Conservation (phyloP, 2,329 filamentous ascomycete genomes). For the Fusarium drepaniforme region DNA sequence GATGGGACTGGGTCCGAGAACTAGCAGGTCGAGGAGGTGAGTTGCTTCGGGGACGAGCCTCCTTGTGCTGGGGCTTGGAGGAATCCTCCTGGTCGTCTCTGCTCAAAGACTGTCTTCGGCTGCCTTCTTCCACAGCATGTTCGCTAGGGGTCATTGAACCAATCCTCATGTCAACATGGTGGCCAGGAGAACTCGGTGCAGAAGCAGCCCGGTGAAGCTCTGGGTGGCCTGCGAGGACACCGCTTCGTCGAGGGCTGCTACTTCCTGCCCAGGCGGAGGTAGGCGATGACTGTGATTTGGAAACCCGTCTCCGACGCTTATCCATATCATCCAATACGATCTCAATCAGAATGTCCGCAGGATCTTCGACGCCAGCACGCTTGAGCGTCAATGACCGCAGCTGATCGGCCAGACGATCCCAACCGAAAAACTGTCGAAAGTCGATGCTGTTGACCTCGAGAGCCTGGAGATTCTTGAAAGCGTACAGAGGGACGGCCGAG, state of each 20-base stretch:
- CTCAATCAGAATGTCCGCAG: constrained; percentile 88
- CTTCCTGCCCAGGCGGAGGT: constrained; percentile 75
- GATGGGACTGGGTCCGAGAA: constrained; percentile 78
- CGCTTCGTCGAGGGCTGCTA: constrained; percentile 71
- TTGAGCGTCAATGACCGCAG: constrained; percentile 90
- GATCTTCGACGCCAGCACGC: constrained; percentile 88
- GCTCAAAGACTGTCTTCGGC: constrained; percentile 56
- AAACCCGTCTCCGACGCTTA: constrained; percentile 86
- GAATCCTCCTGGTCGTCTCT: constrained; percentile 62
- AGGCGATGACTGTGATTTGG: constrained; percentile 86
- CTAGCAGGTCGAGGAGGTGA: constrained; percentile 84
- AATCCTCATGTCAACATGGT: constrained; percentile 64
- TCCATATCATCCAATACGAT: constrained; percentile 98
- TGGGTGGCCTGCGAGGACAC: constrained; percentile 67
- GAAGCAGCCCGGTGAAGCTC: constrained; percentile 78
- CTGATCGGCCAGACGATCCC: constrained; percentile 94
- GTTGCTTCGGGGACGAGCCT: constrained; percentile 75
- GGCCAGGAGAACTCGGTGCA: constrained; percentile 72
- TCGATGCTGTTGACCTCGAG: constrained; percentile 96
- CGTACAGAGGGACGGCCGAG: constrained; percentile 94
- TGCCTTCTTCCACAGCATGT: constrained; percentile 57
- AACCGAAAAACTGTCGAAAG: constrained; percentile 96
- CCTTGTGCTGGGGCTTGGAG: constrained; percentile 57
- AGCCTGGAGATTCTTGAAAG: constrained; percentile 96
- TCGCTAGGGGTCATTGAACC: constrained; percentile 71